Conservation (phyloP, 2,329 filamentous ascomycete genomes). For the Sclerotinia minor region DNA sequence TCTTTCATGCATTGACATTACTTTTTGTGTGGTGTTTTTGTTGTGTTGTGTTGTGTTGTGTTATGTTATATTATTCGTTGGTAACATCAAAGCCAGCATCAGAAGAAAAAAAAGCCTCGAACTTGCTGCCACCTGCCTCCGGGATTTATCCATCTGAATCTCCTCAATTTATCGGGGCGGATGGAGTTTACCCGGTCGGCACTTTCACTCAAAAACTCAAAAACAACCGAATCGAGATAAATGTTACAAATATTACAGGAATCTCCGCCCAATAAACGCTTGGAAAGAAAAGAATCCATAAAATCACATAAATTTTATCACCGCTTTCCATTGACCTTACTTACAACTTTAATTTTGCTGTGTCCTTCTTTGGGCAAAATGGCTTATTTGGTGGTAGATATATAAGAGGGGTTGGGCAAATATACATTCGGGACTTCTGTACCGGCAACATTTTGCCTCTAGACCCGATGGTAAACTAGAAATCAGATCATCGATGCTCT, state of each 20-base stretch:
- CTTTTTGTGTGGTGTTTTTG: no score
- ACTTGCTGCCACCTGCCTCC: background rate
- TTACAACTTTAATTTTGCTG: no score
- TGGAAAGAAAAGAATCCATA: background rate
- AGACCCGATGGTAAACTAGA: background rate
- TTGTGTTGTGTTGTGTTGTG: no score
- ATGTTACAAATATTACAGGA: background rate
- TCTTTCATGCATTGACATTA: no score
- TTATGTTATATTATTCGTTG: no score
- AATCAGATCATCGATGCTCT: background rate
- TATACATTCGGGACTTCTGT: background rate
- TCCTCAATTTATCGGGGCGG: background rate
- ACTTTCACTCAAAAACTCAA: background rate
- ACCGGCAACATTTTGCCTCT: background rate
- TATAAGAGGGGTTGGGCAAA: background rate
- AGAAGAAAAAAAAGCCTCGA: background rate
- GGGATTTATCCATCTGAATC: constrained; percentile 14
- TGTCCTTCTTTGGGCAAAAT: background rate
- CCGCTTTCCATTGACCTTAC: no score
- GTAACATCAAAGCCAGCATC: no score
- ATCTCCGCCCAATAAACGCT: background rate
- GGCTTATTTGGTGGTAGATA: background rate
- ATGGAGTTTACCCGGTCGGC: constrained; percentile 3
- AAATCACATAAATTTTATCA: background rate
- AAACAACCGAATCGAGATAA: background rate